Evolutionary conservation across 345 rosid species (phyloP).

Genomic region (Rhodamnia rubescens): DNA sequence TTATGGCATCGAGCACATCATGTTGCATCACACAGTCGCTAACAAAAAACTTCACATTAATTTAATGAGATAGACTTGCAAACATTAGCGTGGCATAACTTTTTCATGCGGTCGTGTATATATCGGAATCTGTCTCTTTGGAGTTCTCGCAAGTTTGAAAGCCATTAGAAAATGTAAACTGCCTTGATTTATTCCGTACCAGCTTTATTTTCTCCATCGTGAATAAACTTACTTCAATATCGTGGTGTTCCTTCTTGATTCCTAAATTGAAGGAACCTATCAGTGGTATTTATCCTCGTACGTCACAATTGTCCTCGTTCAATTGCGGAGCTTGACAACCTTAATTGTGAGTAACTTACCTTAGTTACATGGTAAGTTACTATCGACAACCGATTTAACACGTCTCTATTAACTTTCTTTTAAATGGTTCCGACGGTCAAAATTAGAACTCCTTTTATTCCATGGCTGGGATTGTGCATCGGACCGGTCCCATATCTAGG

Average conservation of each 20-base stretch:
- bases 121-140: neutral
- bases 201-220: neutral
- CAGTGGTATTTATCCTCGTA: accelerated
- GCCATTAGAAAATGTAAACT: neutral
- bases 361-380: neutral
- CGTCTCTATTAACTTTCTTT: neutral
- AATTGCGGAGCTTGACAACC: neutral
- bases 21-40: neutral
- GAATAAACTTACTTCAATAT: neutral
- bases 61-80: neutral
- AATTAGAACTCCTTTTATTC: neutral
- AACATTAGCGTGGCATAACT: neutral
- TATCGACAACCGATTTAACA: neutral
- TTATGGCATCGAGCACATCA: neutral
- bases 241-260: neutral
- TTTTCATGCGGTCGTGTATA: neutral
- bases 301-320: neutral
- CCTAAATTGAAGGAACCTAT: neutral
- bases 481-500: neutral
- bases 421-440: neutral
- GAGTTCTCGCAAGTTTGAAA: neutral
- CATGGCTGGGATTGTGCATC: neutral
- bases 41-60: neutral
- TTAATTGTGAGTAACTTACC: neutral
- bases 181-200: neutral